These are phyloP conservation scores for Toxoplasma gondii DNA, from an alignment of 169 alveolate species.

Conservation along the genomic window DNA sequence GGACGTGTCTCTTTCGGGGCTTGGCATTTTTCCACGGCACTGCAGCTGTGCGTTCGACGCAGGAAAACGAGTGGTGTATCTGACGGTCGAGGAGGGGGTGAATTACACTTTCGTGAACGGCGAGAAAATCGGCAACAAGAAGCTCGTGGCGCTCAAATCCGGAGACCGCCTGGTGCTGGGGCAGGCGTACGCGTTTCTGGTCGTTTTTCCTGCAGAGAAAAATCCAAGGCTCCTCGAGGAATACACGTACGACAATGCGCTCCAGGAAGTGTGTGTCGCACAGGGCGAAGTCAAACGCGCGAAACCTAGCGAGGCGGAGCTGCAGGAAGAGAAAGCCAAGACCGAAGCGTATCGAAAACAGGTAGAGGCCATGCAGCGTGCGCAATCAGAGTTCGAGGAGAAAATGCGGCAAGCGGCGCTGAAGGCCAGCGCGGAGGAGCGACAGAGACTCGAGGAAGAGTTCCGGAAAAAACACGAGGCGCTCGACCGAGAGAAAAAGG, in stretches of 20 bases:
- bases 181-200: constrained; percentile 54
- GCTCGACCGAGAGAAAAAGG: constrained; percentile 37
- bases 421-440: constrained; percentile 43
- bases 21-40: constrained; percentile 8
- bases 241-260: constrained; percentile 5
- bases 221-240: background rate
- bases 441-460: constrained; percentile 31
- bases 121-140: background rate
- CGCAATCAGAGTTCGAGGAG: constrained; percentile 49
- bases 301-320: constrained; percentile 27
- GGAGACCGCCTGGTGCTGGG: constrained; percentile 67
- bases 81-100: constrained; percentile 41
- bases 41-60: background rate
- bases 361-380: constrained; percentile 54
- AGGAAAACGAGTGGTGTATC: background rate
- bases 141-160: background rate
- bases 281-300: constrained; percentile 48
- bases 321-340: constrained; percentile 51
- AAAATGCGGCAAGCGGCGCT: constrained; percentile 43
- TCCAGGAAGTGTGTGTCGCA: constrained; percentile 48
- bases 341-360: constrained; percentile 22
- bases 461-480: constrained; percentile 37
- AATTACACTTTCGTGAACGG: constrained; percentile 52
- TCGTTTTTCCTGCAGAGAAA: background rate
- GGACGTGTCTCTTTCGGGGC: background rate